These are phyloP conservation scores for Kluyveromyces sp. DNA, from an alignment of 1,139 yeast species.

Conservation along the genomic window DNA sequence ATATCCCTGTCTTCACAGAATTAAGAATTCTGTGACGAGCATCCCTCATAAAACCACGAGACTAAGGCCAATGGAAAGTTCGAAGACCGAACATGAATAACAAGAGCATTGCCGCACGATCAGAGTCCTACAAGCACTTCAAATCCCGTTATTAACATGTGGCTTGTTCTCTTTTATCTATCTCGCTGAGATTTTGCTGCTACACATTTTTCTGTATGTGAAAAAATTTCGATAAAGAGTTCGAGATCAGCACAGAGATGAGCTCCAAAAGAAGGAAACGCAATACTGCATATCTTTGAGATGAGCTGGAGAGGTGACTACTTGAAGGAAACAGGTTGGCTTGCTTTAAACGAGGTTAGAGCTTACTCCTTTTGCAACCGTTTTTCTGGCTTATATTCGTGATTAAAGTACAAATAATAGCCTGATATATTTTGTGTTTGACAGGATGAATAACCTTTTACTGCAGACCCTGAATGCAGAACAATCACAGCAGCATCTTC, in stretches of 20 bases:
- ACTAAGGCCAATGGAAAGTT: no score
- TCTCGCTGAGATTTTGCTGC: background rate
- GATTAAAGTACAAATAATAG: background rate
- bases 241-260: background rate
- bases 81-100: no score
- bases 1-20: slow-evolving; percentile 73
- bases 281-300: no score
- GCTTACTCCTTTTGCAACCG: background rate
- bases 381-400: background rate
- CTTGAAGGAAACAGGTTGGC: no score
- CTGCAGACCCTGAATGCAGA: background rate
- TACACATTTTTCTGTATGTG: background rate
- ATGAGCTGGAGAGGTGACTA: no score
- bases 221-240: background rate
- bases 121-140: no score
- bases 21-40: slow-evolving; percentile 46
- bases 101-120: no score
- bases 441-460: background rate
- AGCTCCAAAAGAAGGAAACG: no score
- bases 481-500: slow-evolving; percentile 4
- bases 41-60: no score
- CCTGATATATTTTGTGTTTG: background rate
- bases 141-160: no score
- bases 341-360: no score
- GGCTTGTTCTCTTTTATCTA: no score